Evolutionary conservation across 768 basidiomycete species (phyloP).

Genomic region (Lactarius pseudohatsudake): DNA sequence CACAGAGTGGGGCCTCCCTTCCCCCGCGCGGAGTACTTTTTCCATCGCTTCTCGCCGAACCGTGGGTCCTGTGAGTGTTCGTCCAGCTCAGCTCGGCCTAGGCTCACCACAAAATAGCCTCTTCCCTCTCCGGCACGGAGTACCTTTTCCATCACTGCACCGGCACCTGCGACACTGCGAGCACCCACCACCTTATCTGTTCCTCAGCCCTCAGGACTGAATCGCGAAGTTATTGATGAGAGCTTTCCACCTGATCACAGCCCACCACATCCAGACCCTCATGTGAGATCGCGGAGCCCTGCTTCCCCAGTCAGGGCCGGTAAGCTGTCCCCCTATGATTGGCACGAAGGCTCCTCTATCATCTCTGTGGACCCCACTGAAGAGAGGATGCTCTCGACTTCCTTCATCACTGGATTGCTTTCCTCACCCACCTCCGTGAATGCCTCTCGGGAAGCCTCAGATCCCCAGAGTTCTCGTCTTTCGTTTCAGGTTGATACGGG

Average conservation of each 20-base stretch:
- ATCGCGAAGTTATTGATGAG: background rate
- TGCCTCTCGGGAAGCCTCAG: slow-evolving; percentile 27
- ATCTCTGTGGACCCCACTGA: slow-evolving; percentile 58
- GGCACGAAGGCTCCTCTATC: slow-evolving; percentile 61
- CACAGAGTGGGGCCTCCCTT: slow-evolving; percentile 32
- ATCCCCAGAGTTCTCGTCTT: slow-evolving; percentile 36
- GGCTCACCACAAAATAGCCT: background rate
- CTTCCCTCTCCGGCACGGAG: slow-evolving; percentile 15
- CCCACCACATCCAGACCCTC: slow-evolving; percentile 1
- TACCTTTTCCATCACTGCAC: slow-evolving; percentile 8
- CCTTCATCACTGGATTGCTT: slow-evolving; percentile 59
- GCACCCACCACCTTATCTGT: background rate
- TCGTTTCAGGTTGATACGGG: slow-evolving; percentile 8
- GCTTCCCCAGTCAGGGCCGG: background rate
- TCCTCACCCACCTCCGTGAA: slow-evolving; percentile 27
- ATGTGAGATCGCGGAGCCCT: slow-evolving; percentile 5
- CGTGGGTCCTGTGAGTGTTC: slow-evolving; percentile 31
- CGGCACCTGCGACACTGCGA: background rate
- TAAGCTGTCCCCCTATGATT: slow-evolving; percentile 46
- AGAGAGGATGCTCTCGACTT: slow-evolving; percentile 57
- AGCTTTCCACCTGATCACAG: background rate
- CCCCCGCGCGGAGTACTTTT: slow-evolving; percentile 23
- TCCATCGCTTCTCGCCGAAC: slow-evolving; percentile 17
- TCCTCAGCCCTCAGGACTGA: background rate
- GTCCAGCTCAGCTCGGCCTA: background rate